Evolutionary conservation across 805 yeast genomes (phyloP).

Genomic region (Wickerhamiella musiphila): DNA sequence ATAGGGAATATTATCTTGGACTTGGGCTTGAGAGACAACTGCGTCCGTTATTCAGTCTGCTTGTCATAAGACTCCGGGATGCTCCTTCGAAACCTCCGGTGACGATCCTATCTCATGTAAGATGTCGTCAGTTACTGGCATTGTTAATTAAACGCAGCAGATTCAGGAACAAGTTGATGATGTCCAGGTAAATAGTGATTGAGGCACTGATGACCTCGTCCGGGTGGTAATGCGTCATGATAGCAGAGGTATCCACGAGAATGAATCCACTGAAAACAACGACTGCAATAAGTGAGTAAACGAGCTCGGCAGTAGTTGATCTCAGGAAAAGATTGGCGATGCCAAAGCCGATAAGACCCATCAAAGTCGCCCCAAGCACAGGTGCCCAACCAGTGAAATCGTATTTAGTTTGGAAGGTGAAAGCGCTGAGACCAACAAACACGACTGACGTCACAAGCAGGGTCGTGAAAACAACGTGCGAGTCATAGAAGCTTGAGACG

Average conservation of each 20-base stretch:
- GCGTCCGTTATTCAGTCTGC: too few relatives aligned
- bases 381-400: constrained; percentile 59
- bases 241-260: constrained; percentile 64
- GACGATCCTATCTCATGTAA: too few relatives aligned
- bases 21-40: too few relatives aligned
- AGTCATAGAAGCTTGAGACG: constrained; percentile 43
- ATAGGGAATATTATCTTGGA: too few relatives aligned
- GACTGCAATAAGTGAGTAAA: constrained; percentile 61
- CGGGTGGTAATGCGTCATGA: constrained; percentile 55
- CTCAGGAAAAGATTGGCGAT: constrained; percentile 54
- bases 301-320: constrained; percentile 37
- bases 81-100: too few relatives aligned
- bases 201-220: constrained; percentile 81
- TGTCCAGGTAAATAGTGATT: constrained; percentile 61
- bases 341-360: constrained; percentile 57
- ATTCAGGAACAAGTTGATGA: constrained; percentile 62
- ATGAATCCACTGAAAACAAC: constrained; percentile 53
- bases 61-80: too few relatives aligned
- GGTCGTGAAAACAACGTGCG: constrained; percentile 52
- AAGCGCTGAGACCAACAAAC: constrained; percentile 57
- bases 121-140: too few relatives aligned
- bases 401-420: constrained; percentile 63
- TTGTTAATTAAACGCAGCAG: constrained; percentile 54
- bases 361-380: constrained; percentile 35
- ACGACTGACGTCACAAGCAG: constrained; percentile 48